Evolutionary conservation across 148 eudicot species (phyloP), one percentile per base, ranked within the genome.

Genomic region (Persicaria maculosa): DNA sequence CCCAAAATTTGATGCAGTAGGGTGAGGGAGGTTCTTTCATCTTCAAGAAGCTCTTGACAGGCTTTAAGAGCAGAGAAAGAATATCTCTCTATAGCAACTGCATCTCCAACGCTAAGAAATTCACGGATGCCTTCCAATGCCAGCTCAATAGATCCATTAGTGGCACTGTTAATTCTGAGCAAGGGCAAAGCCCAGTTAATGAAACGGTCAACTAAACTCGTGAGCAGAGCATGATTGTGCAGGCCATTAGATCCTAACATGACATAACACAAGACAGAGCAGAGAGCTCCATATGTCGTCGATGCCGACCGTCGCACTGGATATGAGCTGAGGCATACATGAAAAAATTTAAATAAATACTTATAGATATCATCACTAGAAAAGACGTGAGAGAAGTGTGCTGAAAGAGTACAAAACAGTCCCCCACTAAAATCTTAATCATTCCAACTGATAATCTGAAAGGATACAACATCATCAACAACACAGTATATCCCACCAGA

Each of bases 11-110:
- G 87, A 67, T 79, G 91, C 67, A 95, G 79, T 76, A 89, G 81
- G 79, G 82, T 88, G 83, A 88, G 81, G 78, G 99, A 85, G 77
- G 97, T 92, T 75, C 97, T 87, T 83, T 95, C 99, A 74, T 95
- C 97, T 83, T 95, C 99, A 31, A 95, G 97, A 74, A 95, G 87
- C 67, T 92, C 92, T 77, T 87, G 93, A 76, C 96, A 90, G 44
- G 96, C 88, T 84, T 92, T 92, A 19, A 95, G 94, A 78, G 92
- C 83, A 3, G 92, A 86, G 73, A 86, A 78, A 40, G 96, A 96
- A 69, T 84, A 92, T 79, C 92, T 89, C 79, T 90, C 96, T 17
- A 85, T 81, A 14, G 93, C 91, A 71, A 81, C 88, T 58, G 83
- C 90, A 82, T 95, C 99, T 69, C 90, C 97, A 52, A 89, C 89